Evolutionary conservation across 2,329 filamentous ascomycete genomes (phyloP), one percentile per base, ranked within the genome.

Genomic region (Fusarium decemcellulare): DNA sequence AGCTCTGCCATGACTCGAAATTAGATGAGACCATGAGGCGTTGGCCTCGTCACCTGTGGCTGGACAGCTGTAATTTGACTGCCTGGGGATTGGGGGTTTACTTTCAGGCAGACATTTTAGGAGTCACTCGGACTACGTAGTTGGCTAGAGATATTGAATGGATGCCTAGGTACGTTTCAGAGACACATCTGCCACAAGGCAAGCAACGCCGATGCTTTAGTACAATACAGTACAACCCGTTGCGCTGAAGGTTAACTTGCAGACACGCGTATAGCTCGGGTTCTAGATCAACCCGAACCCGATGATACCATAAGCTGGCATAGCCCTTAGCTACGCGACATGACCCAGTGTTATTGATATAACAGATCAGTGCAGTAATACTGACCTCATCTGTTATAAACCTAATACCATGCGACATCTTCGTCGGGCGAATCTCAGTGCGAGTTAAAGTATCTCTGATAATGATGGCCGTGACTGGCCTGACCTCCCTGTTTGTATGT

Each of bases 201-300:
- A 23, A 23, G 18, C 18, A 23, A 23, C 18, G 18, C 18, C 18
- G 18, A 23, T 23, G 18, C 18, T 23, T 23, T 23, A 23, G 18
- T 23, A 23, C 18, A 23, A 23, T 23, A 23, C 18, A 23, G 18
- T 23, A 23, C 18, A 23, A 23, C 18, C 18, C 18, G 18, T 23
- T 23, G 18, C 18, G 18, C 18, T 23, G 18, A 23, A 23, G 18
- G 18, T 23, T 23, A 23, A 23, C 8, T 34, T 34, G 32, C 32
- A 34, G 11, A 34, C 32, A 34, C 32, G 32, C 32, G 32, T 34
- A 34, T 34, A 8, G 32, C 32, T 72, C 70, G 67, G 70, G 50
- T 37, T 64, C 44, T 55, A 43, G 39, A 59, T 59, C 52, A 37
- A 62, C 55, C 70, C 69, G 63, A 72, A 48, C 46, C 67, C 70